Conservation (phyloP, 495 filamentous ascomycete species). For the Trichocladium antarcticum region DNA sequence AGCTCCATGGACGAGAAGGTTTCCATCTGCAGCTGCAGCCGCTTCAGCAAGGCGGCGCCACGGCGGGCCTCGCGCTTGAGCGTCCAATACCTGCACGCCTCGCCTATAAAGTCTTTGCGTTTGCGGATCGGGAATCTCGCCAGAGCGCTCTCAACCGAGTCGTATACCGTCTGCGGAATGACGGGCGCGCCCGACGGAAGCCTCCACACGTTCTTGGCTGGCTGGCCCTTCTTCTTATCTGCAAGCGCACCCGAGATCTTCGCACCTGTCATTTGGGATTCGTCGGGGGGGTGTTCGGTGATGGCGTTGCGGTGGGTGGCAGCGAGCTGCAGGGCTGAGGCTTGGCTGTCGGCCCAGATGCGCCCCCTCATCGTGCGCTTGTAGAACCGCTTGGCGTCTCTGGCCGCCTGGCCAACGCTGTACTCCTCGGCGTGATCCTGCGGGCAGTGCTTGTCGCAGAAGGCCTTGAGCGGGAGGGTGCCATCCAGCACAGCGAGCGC, state of each 20-base stretch:
- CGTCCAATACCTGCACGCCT: constrained; percentile 95
- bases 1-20: constrained; percentile 95
- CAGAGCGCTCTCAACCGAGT: constrained; percentile 67
- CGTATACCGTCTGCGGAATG: constrained; percentile 74
- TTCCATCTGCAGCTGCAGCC: constrained; percentile 86
- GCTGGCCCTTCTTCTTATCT: constrained; percentile 59
- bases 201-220: constrained; percentile 72
- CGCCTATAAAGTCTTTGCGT: constrained; percentile 79
- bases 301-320: constrained; percentile 51
- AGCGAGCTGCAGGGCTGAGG: constrained; percentile 67
- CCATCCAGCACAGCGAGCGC: constrained; percentile 71
- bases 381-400: constrained; percentile 60
- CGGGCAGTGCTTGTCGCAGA: constrained; percentile 93
- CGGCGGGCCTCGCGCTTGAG: constrained; percentile 86
- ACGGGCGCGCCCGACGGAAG: constrained; percentile 90
- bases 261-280: constrained; percentile 45
- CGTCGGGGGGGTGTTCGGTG: constrained; percentile 46
- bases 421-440: constrained; percentile 81
- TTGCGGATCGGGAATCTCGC: constrained; percentile 71
- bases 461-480: constrained; percentile 75
- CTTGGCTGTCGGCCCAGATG: constrained; percentile 84
- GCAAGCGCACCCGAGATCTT: constrained; percentile 49
- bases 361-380: constrained; percentile 72
- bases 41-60: constrained; percentile 82
- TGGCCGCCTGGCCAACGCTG: constrained; percentile 46